phyloP scores from a whole-genome alignment of 495 filamentous ascomycete genomes.

The Aspergillus taichungensis region DNA sequence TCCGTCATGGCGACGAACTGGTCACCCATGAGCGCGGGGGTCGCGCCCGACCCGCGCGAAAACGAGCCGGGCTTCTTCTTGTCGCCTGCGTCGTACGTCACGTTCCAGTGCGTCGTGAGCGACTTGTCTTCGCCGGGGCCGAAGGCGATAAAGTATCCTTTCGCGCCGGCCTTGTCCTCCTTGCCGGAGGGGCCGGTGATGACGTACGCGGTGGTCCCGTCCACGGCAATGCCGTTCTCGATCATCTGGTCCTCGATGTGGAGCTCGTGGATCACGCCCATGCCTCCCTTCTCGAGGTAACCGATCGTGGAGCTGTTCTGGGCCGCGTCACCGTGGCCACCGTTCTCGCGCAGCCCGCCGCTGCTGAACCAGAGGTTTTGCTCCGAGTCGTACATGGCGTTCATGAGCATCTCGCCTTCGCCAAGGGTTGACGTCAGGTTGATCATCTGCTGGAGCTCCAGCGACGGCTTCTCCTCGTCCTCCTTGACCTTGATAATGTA shows the following conservation, averaged over 20 bases:
- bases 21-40: not conserved
- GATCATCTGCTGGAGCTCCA: not conserved
- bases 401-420: not conserved
- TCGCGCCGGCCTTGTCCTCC: not conserved
- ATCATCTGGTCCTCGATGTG: not conserved
- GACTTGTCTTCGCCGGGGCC: not conserved
- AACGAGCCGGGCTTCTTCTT: not conserved
- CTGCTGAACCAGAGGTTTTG: constrained; percentile 1
- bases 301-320: not conserved
- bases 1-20: not conserved
- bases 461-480: not conserved
- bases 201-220: not conserved
- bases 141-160: not conserved
- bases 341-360: not conserved
- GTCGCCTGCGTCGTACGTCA: not conserved
- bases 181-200: not conserved
- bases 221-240: not conserved
- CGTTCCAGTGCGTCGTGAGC: not conserved
- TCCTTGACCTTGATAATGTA: not conserved
- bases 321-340: not conserved
- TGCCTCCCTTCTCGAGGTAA: not conserved
- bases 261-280: not conserved
- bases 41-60: not conserved
- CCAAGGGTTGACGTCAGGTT: not conserved
- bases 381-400: not conserved